A percentile compares a stretch with the other conserved stretches of the same genome.
phyloP scores from a whole-genome alignment of 2,329 filamentous ascomycete species.

The Tolypocladium pustulatum region DNA sequence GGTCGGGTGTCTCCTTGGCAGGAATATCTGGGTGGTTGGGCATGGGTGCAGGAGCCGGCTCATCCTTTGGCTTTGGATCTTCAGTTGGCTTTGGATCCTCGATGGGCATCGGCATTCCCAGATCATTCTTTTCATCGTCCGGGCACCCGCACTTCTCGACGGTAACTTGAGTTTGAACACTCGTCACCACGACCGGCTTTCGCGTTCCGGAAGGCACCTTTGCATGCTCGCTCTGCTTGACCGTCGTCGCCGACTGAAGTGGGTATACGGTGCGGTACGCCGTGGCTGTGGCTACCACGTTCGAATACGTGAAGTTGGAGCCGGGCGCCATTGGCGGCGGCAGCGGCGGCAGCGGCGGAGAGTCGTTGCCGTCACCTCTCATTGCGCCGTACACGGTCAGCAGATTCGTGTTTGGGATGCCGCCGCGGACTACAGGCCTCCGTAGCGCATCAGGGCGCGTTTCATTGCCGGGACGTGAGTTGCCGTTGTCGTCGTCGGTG shows the following conservation, averaged over 20 bases:
- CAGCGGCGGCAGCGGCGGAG: conserved; percentile 9
- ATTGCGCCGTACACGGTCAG: conserved; percentile 33
- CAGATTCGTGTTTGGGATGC: conserved; percentile 16
- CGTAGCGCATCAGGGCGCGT: background rate
- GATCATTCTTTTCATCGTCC: background rate
- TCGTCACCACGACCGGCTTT: background rate
- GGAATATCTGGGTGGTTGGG: background rate
- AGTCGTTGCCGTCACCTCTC: conserved; percentile 8
- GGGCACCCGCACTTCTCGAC: background rate
- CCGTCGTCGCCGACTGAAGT: background rate
- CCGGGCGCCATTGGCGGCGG: conserved; percentile 22
- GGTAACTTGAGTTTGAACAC: background rate
- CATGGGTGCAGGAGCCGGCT: background rate
- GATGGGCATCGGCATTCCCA: background rate
- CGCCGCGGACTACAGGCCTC: background rate
- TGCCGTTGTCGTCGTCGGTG: background rate
- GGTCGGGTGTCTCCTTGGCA: background rate
- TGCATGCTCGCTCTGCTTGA: conserved; percentile 7
- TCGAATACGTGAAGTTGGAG: conserved; percentile 6
- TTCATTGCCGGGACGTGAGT: background rate
- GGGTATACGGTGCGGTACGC: conserved; percentile 1
- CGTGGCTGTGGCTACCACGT: background rate
- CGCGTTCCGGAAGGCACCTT: conserved; percentile 16
- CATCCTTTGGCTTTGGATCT: too few species aligned
- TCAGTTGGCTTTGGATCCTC: too few species aligned